Base-by-base conservation (phyloP, 2,329 filamentous ascomycete genomes). In the Phaeosphaeria sp. region DNA sequence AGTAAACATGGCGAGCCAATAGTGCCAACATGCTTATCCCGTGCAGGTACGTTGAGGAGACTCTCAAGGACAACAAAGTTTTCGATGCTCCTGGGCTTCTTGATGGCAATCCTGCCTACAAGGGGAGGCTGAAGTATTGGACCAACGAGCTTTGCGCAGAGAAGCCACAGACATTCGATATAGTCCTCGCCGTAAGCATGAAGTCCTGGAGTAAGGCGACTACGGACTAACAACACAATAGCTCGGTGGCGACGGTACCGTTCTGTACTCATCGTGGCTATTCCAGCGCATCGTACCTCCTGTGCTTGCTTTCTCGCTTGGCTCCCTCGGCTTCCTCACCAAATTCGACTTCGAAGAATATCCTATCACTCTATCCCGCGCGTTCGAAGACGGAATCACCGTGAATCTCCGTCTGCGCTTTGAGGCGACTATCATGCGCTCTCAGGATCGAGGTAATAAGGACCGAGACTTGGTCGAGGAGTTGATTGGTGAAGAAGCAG, bases 241-340 rank as follows among this genome's bases (percentile, higher is more conserved):
- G 79, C 85, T 97, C 2, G 93, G 93, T 49, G 95, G 95, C 13
- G 95, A 99, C 74, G 95, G 95, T n/a, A 99, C 95, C 0, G 94
- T 99, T 6, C 82, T 99, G 11, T 98, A 97, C 73, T 91, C 94
- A 3, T 96, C 92, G 72, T 98, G 94, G 93, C 83, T 99, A 1
- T 99, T 99, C 75, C 95, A 99, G 79, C 88, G 91, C 43, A 91
- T 98, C 47, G 94, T 98, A 0, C 95, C 95, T 6, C 95, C 95
- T 0, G 92, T 97, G 0, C 82, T 99, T 60, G 94, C 92, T 60
- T 98, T 99, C 76, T 87, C 93, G 0, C 82, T 98, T 9, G 95
- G 95, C 8, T 97, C 93, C 22, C 82, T 99, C 5, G 95, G 95
- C 0, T 99, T 99, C 73, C 80, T 99, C 64, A 98, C 95, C 24